Base-by-base conservation (phyloP, 2,329 filamentous ascomycete species). In the Fusarium aywerte region DNA sequence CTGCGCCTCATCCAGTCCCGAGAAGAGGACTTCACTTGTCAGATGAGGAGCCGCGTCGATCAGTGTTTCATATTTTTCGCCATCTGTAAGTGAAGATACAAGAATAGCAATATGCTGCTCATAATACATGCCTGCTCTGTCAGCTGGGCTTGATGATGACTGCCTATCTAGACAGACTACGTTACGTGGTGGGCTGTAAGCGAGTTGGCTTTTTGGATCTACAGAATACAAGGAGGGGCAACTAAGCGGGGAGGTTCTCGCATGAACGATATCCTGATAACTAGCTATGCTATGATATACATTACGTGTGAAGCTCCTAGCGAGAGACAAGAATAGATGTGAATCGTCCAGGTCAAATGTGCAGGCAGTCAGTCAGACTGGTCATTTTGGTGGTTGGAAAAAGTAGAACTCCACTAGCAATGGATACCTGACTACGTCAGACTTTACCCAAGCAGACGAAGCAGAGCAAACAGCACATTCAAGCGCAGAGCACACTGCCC, bases 1-100 rank as follows among this genome's bases (percentile, higher is more conserved):
- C 45, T 49, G 45, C 32, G 45, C 45, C 45, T 49, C 45, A 18
- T 49, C 65, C 49, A 67, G 43, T 69, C 53, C 52, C 44, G 44
- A 39, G 31, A 49, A 49, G 21, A 53, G 50, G 50, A 45, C 45
- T 55, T 18, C 42, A 48, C 55, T 58, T 61, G 55, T 62, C 61
- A 68, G 65, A 45, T 36, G 56, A 52, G 48, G 38, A 49, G 55
- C 62, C 57, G 61, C 50, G 65, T 58, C 44, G 61, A 68, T 67
- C 65, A 62, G 44, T 59, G 65, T 68, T 68, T 69, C 65, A 68
- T 50, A 21, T 67, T 59, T 64, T 66, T 54, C 29, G 51, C 48
- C 61, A 50, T 65, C 62, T 42, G 40, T 40, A 35, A 47, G 39
- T 54, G 15, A 21, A 66, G 11, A 51, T 27, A 31, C 40, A 36